Conservation (phyloP, 2,329 filamentous ascomycete species). For the Coleophoma crateriformis region DNA sequence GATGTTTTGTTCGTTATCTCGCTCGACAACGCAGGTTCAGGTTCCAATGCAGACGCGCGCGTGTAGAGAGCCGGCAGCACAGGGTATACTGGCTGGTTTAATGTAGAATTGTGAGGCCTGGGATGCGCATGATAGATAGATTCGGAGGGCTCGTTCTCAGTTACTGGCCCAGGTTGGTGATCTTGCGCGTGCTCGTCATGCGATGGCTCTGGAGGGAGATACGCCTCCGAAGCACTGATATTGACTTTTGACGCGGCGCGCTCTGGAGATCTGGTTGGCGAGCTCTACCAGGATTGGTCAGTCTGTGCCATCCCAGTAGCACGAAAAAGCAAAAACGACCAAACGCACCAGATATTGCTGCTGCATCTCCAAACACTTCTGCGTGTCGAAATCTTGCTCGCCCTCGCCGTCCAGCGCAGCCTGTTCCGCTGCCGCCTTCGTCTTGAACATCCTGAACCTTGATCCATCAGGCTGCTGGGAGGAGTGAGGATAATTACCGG, state of each 20-base stretch:
- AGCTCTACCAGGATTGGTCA: background rate
- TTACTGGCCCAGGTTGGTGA: background rate
- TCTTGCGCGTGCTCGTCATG: background rate
- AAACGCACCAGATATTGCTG: slow-evolving; percentile 11
- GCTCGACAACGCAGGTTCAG: background rate
- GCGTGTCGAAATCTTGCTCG: slow-evolving; percentile 11
- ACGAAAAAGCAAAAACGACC: slow-evolving; percentile 1
- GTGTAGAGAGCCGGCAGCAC: background rate
- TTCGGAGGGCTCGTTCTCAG: background rate
- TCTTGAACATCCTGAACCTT: background rate
- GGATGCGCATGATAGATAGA: background rate
- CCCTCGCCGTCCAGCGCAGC: slow-evolving; percentile 8
- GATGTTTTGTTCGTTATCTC: too few species aligned
- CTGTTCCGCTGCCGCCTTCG: slow-evolving; percentile 4
- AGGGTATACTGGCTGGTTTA: background rate
- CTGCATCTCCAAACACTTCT: slow-evolving; percentile 8
- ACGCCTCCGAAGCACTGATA: background rate
- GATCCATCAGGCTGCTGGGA: too few species aligned
- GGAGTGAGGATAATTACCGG: too few species aligned
- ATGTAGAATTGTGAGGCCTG: background rate
- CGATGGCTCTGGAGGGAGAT: background rate
- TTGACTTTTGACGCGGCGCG: background rate
- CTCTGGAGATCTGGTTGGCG: background rate
- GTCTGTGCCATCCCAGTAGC: slow-evolving; percentile 1
- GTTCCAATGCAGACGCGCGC: background rate